Evolutionary conservation across 257 asterid genomes (phyloP).

Genomic region (Henckelia pumila): DNA sequence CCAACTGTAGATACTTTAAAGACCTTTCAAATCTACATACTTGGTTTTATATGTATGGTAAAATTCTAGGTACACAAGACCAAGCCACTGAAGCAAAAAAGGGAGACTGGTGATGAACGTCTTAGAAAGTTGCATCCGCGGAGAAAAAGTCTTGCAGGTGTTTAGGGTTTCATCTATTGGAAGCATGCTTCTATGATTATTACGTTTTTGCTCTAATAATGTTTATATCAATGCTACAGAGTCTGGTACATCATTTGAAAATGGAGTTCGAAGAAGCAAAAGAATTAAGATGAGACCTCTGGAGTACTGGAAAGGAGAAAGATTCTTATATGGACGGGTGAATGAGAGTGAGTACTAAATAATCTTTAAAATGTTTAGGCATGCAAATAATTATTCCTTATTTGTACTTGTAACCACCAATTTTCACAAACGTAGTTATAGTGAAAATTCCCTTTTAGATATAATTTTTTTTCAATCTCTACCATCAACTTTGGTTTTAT

Average conservation of each 20-base stretch:
- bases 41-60: conserved; percentile 6
- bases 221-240: conserved; percentile 46
- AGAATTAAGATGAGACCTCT: conserved; percentile 79
- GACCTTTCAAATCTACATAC: neutral
- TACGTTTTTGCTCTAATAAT: conserved; percentile 22
- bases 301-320: conserved; percentile 92
- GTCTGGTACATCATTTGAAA: conserved; percentile 64
- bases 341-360: conserved; percentile 55
- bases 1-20: neutral
- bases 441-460: neutral
- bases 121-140: conserved; percentile 40
- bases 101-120: conserved; percentile 34
- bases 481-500: neutral
- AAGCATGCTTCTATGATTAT: conserved; percentile 3
- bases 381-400: neutral
- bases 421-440: neutral
- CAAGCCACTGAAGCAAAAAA: conserved; percentile 17
- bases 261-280: conserved; percentile 88
- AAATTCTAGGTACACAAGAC: conserved; percentile 35
- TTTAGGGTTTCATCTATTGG: conserved; percentile 23
- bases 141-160: conserved; percentile 89
- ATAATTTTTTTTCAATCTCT: neutral
- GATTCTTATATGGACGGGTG: conserved; percentile 63
- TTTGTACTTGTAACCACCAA: neutral
- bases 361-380: conserved; percentile 6